Base-by-base conservation (phyloP, 495 filamentous ascomycete genomes). In the Trichodelitschia bisporula region DNA sequence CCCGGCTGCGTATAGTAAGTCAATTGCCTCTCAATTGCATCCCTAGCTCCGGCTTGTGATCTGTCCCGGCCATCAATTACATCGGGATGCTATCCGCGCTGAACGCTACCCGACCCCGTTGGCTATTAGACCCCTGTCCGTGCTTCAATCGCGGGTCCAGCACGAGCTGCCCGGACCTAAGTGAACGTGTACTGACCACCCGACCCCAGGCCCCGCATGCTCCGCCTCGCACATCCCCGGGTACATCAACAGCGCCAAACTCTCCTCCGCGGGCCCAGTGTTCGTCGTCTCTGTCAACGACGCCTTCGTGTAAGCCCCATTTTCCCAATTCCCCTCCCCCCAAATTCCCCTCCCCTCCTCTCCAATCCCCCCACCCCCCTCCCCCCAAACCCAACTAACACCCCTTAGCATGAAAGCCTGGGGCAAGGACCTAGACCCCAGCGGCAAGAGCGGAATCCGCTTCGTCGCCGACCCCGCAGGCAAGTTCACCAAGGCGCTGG, bases 241-340 rank as follows among this genome's bases (percentile, higher is more conserved):
- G 18, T 95, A 77, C 46, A 70, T 89, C 49, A 66, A 66, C 40
- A 70, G 72, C 44, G 61, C 67, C 23, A 64, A 68, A 49, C 56
- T 77, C 27, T 73, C 69, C 55, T 59, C 68, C 29, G 78, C 72
- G 9, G 78, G 84, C 29, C 46, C 66, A 28, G 73, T 84, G 24
- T 89, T 84, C 38, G 79, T 93, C 16, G 70, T 97, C 30, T 62
- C 70, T 15, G 80, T 93, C 48, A 97, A 97, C 53, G 86, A 97
- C 49, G 66, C 82, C 17, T 93, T 95, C 51, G 86, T 93, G 69
- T 89, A 64, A 56, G 75, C 19, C 24, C 19, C 20, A 11, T 15
- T 26, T 31, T 19, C 9, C 12, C 19, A n/a, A n/a, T n/a, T n/a
- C n/a, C n/a, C n/a, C n/a, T n/a, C n/a, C n/a, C n/a, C n/a, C n/a